A percentile compares a stretch with the other conserved stretches of the same genome.
phyloP scores from a whole-genome alignment of 139 green algal genomes.

The Chlorella sp. region DNA sequence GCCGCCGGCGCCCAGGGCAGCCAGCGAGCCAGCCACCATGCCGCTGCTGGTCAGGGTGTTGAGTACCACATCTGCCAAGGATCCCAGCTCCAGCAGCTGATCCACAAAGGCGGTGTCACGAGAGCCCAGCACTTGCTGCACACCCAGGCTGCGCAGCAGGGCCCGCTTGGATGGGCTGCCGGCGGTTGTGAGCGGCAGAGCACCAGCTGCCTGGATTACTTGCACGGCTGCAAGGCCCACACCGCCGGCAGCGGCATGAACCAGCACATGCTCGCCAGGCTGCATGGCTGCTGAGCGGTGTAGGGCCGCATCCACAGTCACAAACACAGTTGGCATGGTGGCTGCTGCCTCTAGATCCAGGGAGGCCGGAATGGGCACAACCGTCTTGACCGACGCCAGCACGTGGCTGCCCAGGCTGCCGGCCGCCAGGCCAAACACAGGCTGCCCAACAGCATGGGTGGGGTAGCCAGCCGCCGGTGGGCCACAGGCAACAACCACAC shows the following conservation, averaged over 20 bases:
- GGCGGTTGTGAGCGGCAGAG: constrained; percentile 58
- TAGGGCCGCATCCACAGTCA: constrained; percentile 73
- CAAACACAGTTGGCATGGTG: constrained; percentile 85
- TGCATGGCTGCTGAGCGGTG: constrained; percentile 1
- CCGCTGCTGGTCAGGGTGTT: constrained; percentile 89
- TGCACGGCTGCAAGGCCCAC: constrained; percentile 82
- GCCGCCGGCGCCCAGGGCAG: constrained; percentile 63
- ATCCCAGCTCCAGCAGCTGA: constrained; percentile 65
- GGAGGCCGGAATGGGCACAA: constrained; percentile 73
- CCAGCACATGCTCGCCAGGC: constrained; percentile 64
- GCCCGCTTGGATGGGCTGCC: constrained; percentile 68
- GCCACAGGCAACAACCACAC: constrained; percentile 54
- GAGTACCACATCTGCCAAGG: constrained; percentile 70
- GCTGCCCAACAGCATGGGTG: constrained; percentile 41
- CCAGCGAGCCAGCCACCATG: constrained; percentile 84
- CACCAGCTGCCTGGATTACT: constrained; percentile 56
- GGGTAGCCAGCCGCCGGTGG: neutral
- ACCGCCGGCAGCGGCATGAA: constrained; percentile 84
- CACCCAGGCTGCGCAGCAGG: constrained; percentile 64
- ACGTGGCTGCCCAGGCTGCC: constrained; percentile 82
- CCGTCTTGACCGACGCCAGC: constrained; percentile 58
- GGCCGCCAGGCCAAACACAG: constrained; percentile 84
- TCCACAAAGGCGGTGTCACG: constrained; percentile 75
- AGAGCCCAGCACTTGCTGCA: constrained; percentile 54
- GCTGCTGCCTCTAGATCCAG: constrained; percentile 76